Base-by-base conservation (phyloP, 805 yeast genomes). In the Grigorovia humatica region DNA sequence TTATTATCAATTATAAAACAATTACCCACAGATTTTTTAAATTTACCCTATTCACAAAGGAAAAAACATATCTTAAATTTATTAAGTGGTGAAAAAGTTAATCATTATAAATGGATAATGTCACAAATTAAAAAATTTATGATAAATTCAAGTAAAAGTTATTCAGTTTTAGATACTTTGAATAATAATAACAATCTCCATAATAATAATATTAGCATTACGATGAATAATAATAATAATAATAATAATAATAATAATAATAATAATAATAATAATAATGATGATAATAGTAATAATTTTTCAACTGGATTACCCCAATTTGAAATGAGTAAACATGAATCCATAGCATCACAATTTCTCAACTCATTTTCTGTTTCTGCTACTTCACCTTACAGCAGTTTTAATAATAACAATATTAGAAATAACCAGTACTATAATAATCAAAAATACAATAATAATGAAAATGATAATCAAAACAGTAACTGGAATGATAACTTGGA, bases 1-100 rank as follows among this genome's bases (percentile, higher is more conserved):
- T 65, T 70, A 9, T 59, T 60, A n/a, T 53, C 60, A 17, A 48
- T 73, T 9, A 60, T 68, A 15, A 59, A 58, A 4, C 59, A 62
- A 48, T 60, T 80, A 20, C 86, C 86, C 0, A 64, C 71, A 1
- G 74, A 80, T 58, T 82, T 80, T 59, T 68, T 72, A 52, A 76
- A 74, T 23, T 66, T 80, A 54, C 85, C 85, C 0, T 81, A 81
- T 59, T 78, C 85, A 1, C 83, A 78, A 57, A 68, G 88, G 50
- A 76, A 79, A 52, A 78, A 71, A 55, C 53, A 70, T 2, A 51
- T 72, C 52, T 46, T 63, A 13, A 70, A 69, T 17, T 43, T 69
- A n/a, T 61, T 69, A 17, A 75, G 76, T 9, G 58, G 62, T 20
- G 70, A 66, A 17, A 69, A 69, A 52, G 57, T 61, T 19, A 67